These are phyloP conservation scores for Amanita rubescens DNA, from an alignment of 768 basidiomycete species.

Conservation along the genomic window DNA sequence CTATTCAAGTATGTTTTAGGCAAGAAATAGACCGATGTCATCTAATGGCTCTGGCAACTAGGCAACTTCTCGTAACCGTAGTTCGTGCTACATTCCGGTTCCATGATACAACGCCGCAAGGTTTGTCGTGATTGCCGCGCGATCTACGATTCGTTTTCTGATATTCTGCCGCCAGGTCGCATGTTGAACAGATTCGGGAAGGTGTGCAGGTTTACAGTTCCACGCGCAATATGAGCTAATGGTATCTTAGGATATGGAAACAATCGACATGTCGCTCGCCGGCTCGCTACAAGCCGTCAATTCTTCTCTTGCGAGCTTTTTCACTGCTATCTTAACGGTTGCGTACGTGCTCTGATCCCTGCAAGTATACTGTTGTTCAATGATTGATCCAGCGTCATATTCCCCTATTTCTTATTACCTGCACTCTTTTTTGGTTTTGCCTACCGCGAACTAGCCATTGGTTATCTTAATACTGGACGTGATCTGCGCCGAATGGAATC, in stretches of 20 bases:
- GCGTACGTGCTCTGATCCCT: conserved; percentile 35
- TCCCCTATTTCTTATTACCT: conserved; percentile 80
- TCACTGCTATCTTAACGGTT: conserved; percentile 67
- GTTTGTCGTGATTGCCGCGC: conserved; percentile 19
- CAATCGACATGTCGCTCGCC: conserved; percentile 70
- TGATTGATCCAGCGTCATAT: conserved; percentile 44
- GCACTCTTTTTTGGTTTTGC: conserved; percentile 64
- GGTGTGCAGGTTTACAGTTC: conserved; percentile 26
- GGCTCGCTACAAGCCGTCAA: conserved; percentile 70
- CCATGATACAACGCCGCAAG: conserved; percentile 79
- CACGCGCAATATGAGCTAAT: conserved; percentile 1
- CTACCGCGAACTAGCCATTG: conserved; percentile 63
- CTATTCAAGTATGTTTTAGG: conserved; percentile 30
- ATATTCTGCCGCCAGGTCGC: conserved; percentile 22
- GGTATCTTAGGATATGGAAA: conserved; percentile 62
- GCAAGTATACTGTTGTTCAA: conserved; percentile 1
- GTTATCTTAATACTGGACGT: conserved; percentile 73
- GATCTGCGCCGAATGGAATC: conserved; percentile 89
- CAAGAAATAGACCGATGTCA: conserved; percentile 13
- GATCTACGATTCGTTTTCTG: background rate
- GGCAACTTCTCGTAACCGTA: conserved; percentile 56
- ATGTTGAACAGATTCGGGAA: conserved; percentile 85
- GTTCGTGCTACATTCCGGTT: conserved; percentile 81
- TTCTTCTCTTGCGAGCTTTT: conserved; percentile 67
- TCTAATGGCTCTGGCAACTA: conserved; percentile 26